Conservation (phyloP, 2,329 filamentous ascomycete species). For the Pyrenochaeta sp. region DNA sequence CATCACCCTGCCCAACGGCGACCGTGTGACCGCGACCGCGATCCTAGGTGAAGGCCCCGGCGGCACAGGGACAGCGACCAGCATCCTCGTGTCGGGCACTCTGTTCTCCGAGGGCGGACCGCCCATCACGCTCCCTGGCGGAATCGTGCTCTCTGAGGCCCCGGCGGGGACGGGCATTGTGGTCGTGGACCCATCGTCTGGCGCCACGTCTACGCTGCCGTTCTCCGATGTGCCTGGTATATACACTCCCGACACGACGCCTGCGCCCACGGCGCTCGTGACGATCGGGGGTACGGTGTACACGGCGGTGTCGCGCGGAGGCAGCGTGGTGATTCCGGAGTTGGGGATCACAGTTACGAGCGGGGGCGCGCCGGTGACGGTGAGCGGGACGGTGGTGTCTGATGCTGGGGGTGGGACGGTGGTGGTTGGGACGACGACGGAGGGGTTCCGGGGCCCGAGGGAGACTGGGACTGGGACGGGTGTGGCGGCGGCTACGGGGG, state of each 20-base stretch:
- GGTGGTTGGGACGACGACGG: constrained; percentile 18
- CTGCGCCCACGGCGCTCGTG: constrained; percentile 9
- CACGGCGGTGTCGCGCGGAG: constrained; percentile 10
- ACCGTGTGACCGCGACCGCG: constrained; percentile 16
- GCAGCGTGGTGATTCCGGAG: constrained; percentile 16
- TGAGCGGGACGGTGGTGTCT: constrained; percentile 18
- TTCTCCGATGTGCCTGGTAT: constrained; percentile 12
- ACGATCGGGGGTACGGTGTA: constrained; percentile 18
- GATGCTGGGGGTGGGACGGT: constrained; percentile 19
- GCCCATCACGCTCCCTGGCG: constrained; percentile 17
- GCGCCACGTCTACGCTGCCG: constrained; percentile 11
- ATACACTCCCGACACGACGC: background rate
- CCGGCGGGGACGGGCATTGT: constrained; percentile 14
- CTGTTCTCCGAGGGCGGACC: constrained; percentile 13
- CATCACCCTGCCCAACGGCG: constrained; percentile 16
- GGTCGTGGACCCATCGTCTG: constrained; percentile 10
- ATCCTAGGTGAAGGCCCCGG: constrained; percentile 7
- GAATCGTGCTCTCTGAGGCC: constrained; percentile 18
- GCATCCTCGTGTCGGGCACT: constrained; percentile 11
- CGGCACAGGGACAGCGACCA: constrained; percentile 3
- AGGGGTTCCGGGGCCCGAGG: too few relatives aligned
- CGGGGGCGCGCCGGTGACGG: constrained; percentile 12
- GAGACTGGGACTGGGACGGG: too few relatives aligned
- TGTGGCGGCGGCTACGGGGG: too few relatives aligned
- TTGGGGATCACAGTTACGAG: constrained; percentile 17